phyloP scores from a whole-genome alignment of 2,329 filamentous ascomycete genomes.

The Beauveria caledonica region DNA sequence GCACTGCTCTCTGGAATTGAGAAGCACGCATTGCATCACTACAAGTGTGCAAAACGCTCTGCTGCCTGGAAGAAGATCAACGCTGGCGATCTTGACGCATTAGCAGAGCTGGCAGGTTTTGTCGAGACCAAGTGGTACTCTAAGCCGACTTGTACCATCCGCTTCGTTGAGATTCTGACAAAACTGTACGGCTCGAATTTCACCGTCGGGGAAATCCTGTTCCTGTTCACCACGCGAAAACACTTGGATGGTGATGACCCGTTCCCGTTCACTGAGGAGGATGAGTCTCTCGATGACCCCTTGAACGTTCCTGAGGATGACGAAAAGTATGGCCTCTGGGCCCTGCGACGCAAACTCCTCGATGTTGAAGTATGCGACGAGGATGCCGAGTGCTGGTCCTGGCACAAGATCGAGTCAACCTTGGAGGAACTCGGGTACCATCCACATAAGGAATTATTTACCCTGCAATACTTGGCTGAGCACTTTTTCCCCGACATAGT shows the following conservation, averaged over 20 bases:
- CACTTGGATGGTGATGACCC: constrained; percentile 6
- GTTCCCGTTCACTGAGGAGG: constrained; percentile 1
- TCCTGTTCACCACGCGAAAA: constrained; percentile 3
- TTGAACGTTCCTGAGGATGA: constrained; percentile 10
- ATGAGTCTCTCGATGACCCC: constrained; percentile 8
- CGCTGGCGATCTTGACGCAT: background rate
- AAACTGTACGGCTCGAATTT: constrained; percentile 4
- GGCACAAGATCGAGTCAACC: background rate
- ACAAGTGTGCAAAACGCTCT: background rate
- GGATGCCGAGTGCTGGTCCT: background rate
- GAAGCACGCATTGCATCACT: background rate
- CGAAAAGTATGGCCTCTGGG: background rate
- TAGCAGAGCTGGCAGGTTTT: background rate
- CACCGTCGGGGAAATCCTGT: constrained; percentile 4
- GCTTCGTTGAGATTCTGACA: constrained; percentile 3
- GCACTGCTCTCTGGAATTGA: background rate
- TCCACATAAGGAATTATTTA: background rate
- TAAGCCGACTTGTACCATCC: constrained; percentile 4
- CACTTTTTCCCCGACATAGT: constrained; percentile 7
- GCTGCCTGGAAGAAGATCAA: background rate
- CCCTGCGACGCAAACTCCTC: constrained; percentile 4
- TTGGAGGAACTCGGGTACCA: background rate
- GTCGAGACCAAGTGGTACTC: background rate
- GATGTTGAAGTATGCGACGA: constrained; percentile 1
- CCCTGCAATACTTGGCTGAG: constrained; percentile 1